Evolutionary conservation across 2,329 filamentous ascomycete genomes (phyloP), one percentile per base, ranked within the genome.

Genomic region (Paraphoma sp.): DNA sequence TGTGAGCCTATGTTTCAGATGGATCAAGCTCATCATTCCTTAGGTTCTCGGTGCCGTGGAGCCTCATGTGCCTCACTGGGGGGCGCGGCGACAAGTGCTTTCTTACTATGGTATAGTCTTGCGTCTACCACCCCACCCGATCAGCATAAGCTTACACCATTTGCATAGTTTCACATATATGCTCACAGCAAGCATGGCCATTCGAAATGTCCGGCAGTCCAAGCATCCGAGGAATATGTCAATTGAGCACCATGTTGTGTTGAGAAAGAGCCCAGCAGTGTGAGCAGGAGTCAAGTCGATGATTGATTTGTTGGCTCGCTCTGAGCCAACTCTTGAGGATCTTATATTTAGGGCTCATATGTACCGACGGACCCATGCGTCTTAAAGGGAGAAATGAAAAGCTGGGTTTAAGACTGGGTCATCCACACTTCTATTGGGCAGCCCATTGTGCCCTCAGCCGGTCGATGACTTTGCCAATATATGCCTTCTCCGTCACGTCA

Each of bases 391-490:
- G 14, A 36, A 36, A 36, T 36, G 33, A 36, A 36, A 23, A 23
- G 2, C 7, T 10, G 14, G 33, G 33, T 36, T 6, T 3, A 14
- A 36, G 3, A 36, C 9, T 36, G 33, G 14, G 33, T 14, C 7
- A 36, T 36, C 14, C 33, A 36, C 33, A 14, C 9, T 36, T 14
- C 33, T 3, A 10, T 36, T 14, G 14, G 33, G 14, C 9, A 36
- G 14, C 33, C 60, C 60, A 61, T 10, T 57, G 55, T 48, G 56
- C 54, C 49, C 53, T 48, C 40, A 69, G 45, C 51, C 66, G 51
- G 10, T 53, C 48, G 11, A 69, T 50, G 5, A 68, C 52, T 57
- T 54, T 67, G 3, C n/a, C 29, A 23, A 66, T 49, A 41, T 63
- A 68, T 45, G 31, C 46, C 7, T 33, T 48, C 16, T 64, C 54